Base-by-base conservation (phyloP, 139 green algal genomes). In the Closterium sp. region DNA sequence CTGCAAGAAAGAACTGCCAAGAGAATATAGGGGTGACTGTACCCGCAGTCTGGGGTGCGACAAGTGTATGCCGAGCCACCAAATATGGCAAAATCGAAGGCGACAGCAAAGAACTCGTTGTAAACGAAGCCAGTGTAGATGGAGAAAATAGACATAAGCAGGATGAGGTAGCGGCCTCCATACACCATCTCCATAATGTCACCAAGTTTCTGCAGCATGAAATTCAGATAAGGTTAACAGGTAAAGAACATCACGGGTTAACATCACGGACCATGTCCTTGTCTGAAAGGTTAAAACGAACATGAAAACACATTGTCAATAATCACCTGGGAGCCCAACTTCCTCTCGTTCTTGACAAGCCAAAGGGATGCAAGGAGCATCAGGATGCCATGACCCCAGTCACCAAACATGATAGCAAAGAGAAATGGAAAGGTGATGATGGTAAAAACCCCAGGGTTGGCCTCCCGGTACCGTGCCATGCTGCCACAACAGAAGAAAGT, bases 371-470 rank as follows among this genome's bases (percentile, higher is more conserved):
- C 97, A 27, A 96, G 4, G 10, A 98, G 95, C 96, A 99, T 98
- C 7, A 99, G 91, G 31, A 98, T 86, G 50, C 97, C 98, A 91
- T 99, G 98, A 2, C 98, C 98, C 85, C 99, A 94, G 94, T 99
- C 98, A 11, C 98, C 98, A 96, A 99, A 99, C 98, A 99, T 99
- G 95, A 99, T 96, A n/a, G 98, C 97, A 92, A 99, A 99, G 21
- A 99, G 95, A 96, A 99, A 99, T 31, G 98, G 98, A 94, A 99
- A 99, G 88, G 98, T 99, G 79, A 99, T 95, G 88, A 99, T 98
- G 91, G 98, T 98, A 95, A 99, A 98, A 11, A 98, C 96, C 1
- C 97, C 95, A 1, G 98, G 98, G 96, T 99, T 99, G 31, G 96
- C 97, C 95, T 99, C 98, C 0, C 97, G 94, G 95, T 99, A 99